Evolutionary conservation across 2,329 filamentous ascomycete species (phyloP).

Genomic region (Alternaria sp.): DNA sequence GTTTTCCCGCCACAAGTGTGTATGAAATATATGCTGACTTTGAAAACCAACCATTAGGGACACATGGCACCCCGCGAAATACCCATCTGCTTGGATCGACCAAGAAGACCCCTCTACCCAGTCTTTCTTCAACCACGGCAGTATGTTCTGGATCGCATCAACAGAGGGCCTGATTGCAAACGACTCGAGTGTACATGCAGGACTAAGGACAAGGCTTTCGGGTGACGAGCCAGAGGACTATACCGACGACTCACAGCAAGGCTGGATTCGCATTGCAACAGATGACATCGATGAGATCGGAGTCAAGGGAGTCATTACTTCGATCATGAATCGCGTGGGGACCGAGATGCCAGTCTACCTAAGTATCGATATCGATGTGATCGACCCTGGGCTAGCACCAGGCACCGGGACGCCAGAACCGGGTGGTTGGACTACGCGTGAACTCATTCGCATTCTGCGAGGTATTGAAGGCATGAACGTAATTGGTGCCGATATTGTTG

Average conservation of each 20-base stretch:
- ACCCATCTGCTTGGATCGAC: slow-evolving; percentile 76
- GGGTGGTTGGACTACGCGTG: slow-evolving; percentile 88
- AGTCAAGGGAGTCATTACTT: slow-evolving; percentile 71
- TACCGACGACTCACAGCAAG: slow-evolving; percentile 74
- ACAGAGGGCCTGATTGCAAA: slow-evolving; percentile 82
- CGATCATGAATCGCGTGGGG: slow-evolving; percentile 76
- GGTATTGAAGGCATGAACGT: slow-evolving; percentile 85
- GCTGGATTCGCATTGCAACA: slow-evolving; percentile 80
- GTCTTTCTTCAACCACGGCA: slow-evolving; percentile 84
- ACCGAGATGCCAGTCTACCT: slow-evolving; percentile 81
- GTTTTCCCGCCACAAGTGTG: neutral
- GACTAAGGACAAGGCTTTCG: slow-evolving; percentile 78
- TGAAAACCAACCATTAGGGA: slow-evolving; percentile 44
- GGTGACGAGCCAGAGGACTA: slow-evolving; percentile 72
- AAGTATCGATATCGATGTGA: slow-evolving; percentile 80
- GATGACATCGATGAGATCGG: slow-evolving; percentile 90
- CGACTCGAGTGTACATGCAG: slow-evolving; percentile 79
- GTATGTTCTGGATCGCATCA: slow-evolving; percentile 89
- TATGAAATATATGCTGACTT: neutral
- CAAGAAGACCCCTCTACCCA: slow-evolving; percentile 64
- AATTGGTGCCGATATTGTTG: slow-evolving; percentile 89
- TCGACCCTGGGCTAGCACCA: slow-evolving; percentile 76
- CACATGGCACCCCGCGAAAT: slow-evolving; percentile 84
- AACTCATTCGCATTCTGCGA: slow-evolving; percentile 82
- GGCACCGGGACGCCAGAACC: slow-evolving; percentile 90